Evolutionary conservation across 2,329 filamentous ascomycete genomes (phyloP), one percentile per base, ranked within the genome.

Genomic region (Verticillium dahliae): DNA sequence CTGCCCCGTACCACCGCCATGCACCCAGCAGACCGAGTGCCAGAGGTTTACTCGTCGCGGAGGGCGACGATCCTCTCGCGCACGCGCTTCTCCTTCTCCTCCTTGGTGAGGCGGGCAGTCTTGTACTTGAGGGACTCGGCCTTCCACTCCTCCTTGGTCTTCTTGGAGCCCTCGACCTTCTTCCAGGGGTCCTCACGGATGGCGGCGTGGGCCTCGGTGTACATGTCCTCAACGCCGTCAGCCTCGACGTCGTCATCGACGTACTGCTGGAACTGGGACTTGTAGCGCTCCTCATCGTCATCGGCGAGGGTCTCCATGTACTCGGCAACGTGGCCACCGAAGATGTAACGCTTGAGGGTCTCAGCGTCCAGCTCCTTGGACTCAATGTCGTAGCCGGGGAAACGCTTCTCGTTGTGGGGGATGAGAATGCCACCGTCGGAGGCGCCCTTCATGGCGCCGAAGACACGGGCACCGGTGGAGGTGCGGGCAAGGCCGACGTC

Each of bases 241-340:
- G 95, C 93, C 85, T 98, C 94, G 69, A 99, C 80, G 73, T 97
- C 95, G 76, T 96, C 92, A 69, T 99, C 94, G 71, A 97, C 90
- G 87, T 99, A 99, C 82, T 95, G 90, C 80, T 88, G 85, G 90
- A 99, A 99, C 86, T 99, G 95, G 73, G 87, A 88, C 87, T 94
- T 94, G 91, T 92, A 99, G 78, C 95, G 93, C 88, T 99, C 95
- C 90, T 99, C 95, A 77, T 99, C 95, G 78, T 99, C 95, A 74
- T 99, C 95, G 81, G 95, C 95, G 69, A 99, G 91, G 63, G 90
- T 95, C 90, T 99, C 95, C 95, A 99, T 99, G 89, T 99, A 99
- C 88, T 99, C 95, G 71, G 94, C 93, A 69, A 99, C 91, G 88
- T 99, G 95, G 66, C 95, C 94, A 76, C 86, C 95, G 81, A 91